Conservation (phyloP, 768 basidiomycete species). For the Calocybe cyanea region DNA sequence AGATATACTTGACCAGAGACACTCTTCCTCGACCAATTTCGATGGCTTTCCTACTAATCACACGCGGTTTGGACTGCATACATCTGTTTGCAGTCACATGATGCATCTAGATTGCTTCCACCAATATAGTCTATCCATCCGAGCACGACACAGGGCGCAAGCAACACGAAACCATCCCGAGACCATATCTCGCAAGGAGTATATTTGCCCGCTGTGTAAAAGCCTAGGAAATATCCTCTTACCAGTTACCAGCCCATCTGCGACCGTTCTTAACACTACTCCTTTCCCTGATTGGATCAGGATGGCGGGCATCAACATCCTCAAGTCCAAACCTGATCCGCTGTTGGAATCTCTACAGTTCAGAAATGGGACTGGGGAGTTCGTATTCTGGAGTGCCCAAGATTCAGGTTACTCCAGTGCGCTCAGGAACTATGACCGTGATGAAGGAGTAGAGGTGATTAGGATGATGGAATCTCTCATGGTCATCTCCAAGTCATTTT, state of each 20-base stretch:
- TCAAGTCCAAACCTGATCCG: constrained; percentile 78
- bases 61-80: constrained; percentile 81
- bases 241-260: constrained; percentile 60
- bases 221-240: constrained; percentile 92
- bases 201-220: constrained; percentile 96
- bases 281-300: constrained; percentile 90
- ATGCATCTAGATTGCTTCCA: constrained; percentile 97
- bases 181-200: constrained; percentile 89
- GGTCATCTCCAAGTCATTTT: constrained; percentile 71
- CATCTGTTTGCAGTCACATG: constrained; percentile 91
- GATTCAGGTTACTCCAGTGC: constrained; percentile 64
- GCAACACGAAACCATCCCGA: constrained; percentile 93
- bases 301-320: constrained; percentile 81
- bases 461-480: constrained; percentile 90
- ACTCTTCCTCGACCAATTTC: constrained; percentile 46
- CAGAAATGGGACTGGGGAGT: constrained; percentile 80
- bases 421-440: constrained; percentile 46
- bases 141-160: constrained; percentile 84
- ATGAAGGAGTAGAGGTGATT: constrained; percentile 53
- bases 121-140: constrained; percentile 81
- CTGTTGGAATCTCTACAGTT: constrained; percentile 70
- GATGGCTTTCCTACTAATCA: constrained; percentile 70
- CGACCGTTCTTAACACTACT: constrained; percentile 47
- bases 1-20: constrained; percentile 44
- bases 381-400: constrained; percentile 85